These are phyloP conservation scores for Arthrobotrys entomopaga DNA, from an alignment of 2,329 filamentous ascomycete species.

Conservation along the genomic window DNA sequence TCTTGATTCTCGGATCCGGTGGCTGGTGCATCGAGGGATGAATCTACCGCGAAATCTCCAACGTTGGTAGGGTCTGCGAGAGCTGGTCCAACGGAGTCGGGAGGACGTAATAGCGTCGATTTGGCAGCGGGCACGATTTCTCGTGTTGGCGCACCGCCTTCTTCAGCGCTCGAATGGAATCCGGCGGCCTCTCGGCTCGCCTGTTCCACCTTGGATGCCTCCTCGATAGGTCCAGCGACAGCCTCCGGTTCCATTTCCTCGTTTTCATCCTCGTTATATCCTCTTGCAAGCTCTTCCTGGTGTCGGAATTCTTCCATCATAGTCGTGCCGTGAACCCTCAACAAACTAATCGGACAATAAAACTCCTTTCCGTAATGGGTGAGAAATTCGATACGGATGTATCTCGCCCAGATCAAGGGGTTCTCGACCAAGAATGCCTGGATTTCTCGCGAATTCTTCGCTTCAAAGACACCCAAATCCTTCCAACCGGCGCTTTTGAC, in stretches of 20 bases:
- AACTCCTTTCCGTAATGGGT: constrained; percentile 96
- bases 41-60: not conserved
- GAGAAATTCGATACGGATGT: constrained; percentile 88
- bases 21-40: not conserved
- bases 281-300: constrained; percentile 75
- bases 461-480: constrained; percentile 86
- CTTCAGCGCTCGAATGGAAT: constrained; percentile 14
- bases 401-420: constrained; percentile 93
- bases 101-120: constrained; percentile 19
- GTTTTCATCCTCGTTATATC: constrained; percentile 72
- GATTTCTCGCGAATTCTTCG: constrained; percentile 89
- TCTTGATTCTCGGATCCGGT: constrained; percentile 43
- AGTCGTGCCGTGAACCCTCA: constrained; percentile 90
- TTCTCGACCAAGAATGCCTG: constrained; percentile 95
- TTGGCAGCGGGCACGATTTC: constrained; percentile 26
- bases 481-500: constrained; percentile 93
- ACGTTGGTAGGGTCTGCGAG: constrained; percentile 32
- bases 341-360: constrained; percentile 90
- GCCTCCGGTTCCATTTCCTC: constrained; percentile 62
- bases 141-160: constrained; percentile 6
- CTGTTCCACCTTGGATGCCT: constrained; percentile 56
- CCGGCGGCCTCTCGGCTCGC: constrained; percentile 11
- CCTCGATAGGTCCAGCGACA: constrained; percentile 59
- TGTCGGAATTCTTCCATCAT: constrained; percentile 96
- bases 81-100: constrained; percentile 35